Base-by-base conservation (phyloP, 2,329 filamentous ascomycete genomes). In the Epichloe baconii region DNA sequence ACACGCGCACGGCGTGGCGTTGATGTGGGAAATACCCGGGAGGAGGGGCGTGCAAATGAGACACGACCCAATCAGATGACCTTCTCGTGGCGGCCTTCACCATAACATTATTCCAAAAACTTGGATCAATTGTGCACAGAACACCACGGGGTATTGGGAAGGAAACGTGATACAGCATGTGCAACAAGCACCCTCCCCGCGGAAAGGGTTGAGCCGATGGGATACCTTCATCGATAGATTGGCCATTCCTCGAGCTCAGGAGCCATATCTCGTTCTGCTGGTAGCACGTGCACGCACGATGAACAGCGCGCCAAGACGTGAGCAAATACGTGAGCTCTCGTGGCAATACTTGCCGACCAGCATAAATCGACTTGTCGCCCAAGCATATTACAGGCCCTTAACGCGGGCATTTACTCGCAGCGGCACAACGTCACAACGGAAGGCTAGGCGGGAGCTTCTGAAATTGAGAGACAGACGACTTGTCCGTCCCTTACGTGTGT, bases 1-100 rank as follows among this genome's bases (percentile, higher is more conserved):
- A 40, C 46, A 45, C 38, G 37, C 38, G 51, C 51, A 47, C 51
- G 51, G 51, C 44, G 48, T 54, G 50, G 51, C 50, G 44, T 43
- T 43, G 51, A 47, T 21, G 51, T 46, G 44, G 26, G 40, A 48
- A 44, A 8, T 34, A 14, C 40, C 36, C 15, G 50, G 34, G 47
- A 14, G 31, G 40, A 3, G 47, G 36, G 50, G 50, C 26, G 41
- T 40, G 35, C 19, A 26, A 37, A 41, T 45, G 35, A 38, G 17
- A 38, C 36, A n/a, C 36, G 15, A 31, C 42, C 43, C 19, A 51
- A 43, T 44, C 46, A 41, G 42, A 14, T 17, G 37, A 41, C 14
- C 21, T 37, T 47, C 19, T 44, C 34, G 31, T 31, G 31, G 31
- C 36, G 19, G 26, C 48, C 37, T 40, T 45, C 3, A 37, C 41